phyloP scores from a whole-genome alignment of 192 early-diverging fungal species.

The Podila verticillata region DNA sequence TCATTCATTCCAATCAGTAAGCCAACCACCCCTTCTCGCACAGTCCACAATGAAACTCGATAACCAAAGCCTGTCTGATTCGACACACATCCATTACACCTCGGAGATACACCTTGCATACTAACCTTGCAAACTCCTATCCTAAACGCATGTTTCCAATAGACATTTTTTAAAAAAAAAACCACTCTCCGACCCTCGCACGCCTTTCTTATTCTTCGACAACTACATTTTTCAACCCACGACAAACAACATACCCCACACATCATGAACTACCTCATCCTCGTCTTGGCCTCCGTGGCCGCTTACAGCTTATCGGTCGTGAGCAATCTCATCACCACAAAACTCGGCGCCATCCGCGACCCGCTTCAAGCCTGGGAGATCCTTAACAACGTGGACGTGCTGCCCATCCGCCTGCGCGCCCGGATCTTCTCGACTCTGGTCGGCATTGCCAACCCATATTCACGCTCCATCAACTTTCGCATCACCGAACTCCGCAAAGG shows the following conservation, averaged over 20 bases:
- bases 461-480: slow-evolving; percentile 59
- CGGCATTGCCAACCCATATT: slow-evolving; percentile 57
- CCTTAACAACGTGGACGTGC: slow-evolving; percentile 44
- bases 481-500: slow-evolving; percentile 63
- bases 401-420: slow-evolving; percentile 53
- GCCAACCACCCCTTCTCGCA: too few species aligned
- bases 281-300: slow-evolving; percentile 9
- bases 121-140: too few species aligned
- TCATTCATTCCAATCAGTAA: too few species aligned
- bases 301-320: neutral
- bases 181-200: too few species aligned
- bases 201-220: too few species aligned
- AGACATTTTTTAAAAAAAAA: too few species aligned
- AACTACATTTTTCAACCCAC: too few species aligned
- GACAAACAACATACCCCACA: neutral
- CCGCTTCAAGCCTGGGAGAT: slow-evolving; percentile 59
- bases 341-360: slow-evolving; percentile 27
- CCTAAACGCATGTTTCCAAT: too few species aligned
- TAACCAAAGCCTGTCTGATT: too few species aligned
- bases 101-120: too few species aligned
- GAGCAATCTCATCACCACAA: slow-evolving; percentile 25
- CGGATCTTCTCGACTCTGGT: slow-evolving; percentile 58
- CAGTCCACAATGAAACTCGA: too few species aligned
- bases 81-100: too few species aligned
- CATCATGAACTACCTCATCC: slow-evolving; percentile 14